These are phyloP conservation scores for Angomonas desouzai DNA, from an alignment of 208 protist genomes.

Conservation along the genomic window DNA sequence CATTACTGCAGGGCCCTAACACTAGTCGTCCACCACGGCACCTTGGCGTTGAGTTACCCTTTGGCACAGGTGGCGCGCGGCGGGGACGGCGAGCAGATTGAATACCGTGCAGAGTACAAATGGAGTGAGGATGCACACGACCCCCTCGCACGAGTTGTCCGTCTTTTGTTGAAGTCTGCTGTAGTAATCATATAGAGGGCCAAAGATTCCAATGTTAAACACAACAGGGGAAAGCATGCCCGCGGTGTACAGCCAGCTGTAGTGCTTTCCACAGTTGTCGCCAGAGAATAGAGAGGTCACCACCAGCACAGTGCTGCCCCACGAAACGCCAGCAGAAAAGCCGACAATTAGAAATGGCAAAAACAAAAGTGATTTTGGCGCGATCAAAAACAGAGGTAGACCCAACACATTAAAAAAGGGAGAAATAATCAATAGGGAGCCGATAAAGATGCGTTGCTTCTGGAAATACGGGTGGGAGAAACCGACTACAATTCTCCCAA, in stretches of 20 bases:
- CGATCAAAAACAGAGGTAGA: constrained; percentile 51
- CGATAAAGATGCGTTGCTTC: constrained; percentile 32
- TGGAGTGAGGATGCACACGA: constrained; percentile 48
- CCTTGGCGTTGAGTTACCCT: neutral
- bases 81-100: constrained; percentile 40
- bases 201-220: constrained; percentile 78
- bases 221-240: constrained; percentile 75
- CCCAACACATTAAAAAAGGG: constrained; percentile 63
- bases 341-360: constrained; percentile 73
- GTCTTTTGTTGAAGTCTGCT: constrained; percentile 10
- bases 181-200: constrained; percentile 67
- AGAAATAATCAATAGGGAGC: constrained; percentile 36
- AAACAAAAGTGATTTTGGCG: constrained; percentile 30
- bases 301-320: constrained; percentile 72
- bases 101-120: constrained; percentile 47
- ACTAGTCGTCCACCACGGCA: constrained; percentile 3
- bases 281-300: constrained; percentile 58
- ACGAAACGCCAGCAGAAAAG: constrained; percentile 69
- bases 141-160: constrained; percentile 39
- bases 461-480: constrained; percentile 38
- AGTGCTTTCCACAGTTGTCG: constrained; percentile 76
- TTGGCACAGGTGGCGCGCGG: constrained; percentile 29
- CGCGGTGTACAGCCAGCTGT: constrained; percentile 77
- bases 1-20: neutral
- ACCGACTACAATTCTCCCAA: constrained; percentile 73